phyloP scores from a whole-genome alignment of 2,329 filamentous ascomycete species.

The Lecanicillium sp. region DNA sequence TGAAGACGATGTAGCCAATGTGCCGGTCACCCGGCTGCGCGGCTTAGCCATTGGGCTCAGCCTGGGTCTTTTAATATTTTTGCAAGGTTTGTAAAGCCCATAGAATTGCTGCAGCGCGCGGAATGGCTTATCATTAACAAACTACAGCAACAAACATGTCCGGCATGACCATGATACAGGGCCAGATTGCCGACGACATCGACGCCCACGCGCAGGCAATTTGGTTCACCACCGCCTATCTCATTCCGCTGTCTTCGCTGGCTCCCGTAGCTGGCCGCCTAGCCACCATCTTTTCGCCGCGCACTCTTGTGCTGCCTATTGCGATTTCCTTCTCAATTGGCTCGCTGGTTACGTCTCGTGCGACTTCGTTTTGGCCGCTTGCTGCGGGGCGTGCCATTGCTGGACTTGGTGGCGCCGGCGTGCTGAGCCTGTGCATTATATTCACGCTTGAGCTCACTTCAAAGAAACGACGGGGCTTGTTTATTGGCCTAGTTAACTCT shows the following conservation, averaged over 20 bases:
- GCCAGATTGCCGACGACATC: conserved; percentile 65
- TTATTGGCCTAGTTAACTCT: conserved; percentile 66
- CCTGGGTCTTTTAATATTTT: conserved; percentile 38
- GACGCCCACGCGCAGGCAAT: conserved; percentile 64
- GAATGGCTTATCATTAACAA: background rate
- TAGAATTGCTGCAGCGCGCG: background rate
- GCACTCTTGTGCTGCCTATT: conserved; percentile 55
- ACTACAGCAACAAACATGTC: conserved; percentile 60
- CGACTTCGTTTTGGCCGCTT: conserved; percentile 53
- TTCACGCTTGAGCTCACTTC: conserved; percentile 67
- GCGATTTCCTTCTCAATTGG: conserved; percentile 53
- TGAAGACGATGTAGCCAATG: conserved; percentile 1
- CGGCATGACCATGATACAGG: conserved; percentile 75
- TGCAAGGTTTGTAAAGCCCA: conserved; percentile 38
- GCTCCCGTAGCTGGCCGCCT: conserved; percentile 66
- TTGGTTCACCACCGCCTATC: conserved; percentile 76
- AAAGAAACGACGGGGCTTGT: conserved; percentile 60
- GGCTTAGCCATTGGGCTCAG: conserved; percentile 4
- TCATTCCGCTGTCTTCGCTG: conserved; percentile 53
- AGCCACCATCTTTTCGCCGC: conserved; percentile 64
- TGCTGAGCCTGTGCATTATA: conserved; percentile 67
- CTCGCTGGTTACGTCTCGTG: conserved; percentile 54
- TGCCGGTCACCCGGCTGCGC: background rate
- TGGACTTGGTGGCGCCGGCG: conserved; percentile 62
- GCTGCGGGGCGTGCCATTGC: conserved; percentile 60